Base-by-base conservation (phyloP, 2,329 filamentous ascomycete species). In the Dothiorella sarmentorum region DNA sequence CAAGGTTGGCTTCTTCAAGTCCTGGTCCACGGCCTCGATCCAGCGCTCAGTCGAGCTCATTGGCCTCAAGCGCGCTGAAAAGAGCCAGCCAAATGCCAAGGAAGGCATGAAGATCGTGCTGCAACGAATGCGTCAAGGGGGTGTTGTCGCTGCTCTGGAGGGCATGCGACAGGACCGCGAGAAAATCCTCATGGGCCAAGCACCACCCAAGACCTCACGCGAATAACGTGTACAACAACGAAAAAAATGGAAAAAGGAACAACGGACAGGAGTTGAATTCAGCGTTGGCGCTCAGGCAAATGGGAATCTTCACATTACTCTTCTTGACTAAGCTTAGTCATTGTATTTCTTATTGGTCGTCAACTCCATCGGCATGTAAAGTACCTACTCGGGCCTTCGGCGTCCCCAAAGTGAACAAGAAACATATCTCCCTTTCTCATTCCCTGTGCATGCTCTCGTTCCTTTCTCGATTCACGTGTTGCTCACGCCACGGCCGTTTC, bases 101-200 rank as follows among this genome's bases (percentile, higher is more conserved):
- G 88, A 92, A 70, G 90, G 90, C 49, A 93, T 94, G 90, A 85
- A 84, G 59, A 84, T 92, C 35, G 89, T 94, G 7, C 79, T 94
- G 20, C 88, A 91, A 72, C 80, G 89, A 47, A 72, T 90, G 68
- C 78, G 87, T 56, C 78, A 79, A 60, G 86, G 86, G 37, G 87
- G 87, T 0, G 75, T 90, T 17, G 84, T 88, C 15, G 85, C 74
- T 20, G 87, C 89, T n/a, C 74, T 90, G 27, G 86, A 89, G 63
- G 86, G 85, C 26, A 89, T 89, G 86, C 77, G 84, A 53, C 76
- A 78, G 65, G 86, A 89, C 67, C 77, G 81, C 38, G 79, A 82
- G 64, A 37, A 47, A 17, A 43, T 58, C 22, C 42, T 58, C 45
- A 42, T 58, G 56, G 56, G 56, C 51, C 51, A 55, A 24, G 51